Base-by-base conservation (phyloP, 2,329 filamentous ascomycete genomes). In the Aspergillus ochraceoroseus region DNA sequence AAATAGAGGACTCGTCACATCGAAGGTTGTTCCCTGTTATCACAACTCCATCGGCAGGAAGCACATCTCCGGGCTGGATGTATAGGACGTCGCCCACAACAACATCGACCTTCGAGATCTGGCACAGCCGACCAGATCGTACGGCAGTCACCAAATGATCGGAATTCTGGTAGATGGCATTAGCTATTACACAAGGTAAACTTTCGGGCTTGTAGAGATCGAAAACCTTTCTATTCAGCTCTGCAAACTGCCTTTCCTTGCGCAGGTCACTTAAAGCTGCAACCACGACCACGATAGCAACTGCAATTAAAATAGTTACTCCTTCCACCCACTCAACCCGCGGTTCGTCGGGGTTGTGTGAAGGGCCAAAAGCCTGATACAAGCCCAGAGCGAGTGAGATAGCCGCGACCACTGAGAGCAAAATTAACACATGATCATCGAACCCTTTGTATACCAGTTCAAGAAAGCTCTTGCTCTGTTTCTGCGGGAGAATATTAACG, bases 281-380 rank as follows among this genome's bases (percentile, higher is more conserved):
- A 11, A 85, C 83, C 18, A 82, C 60, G 2, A 87, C 80, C 28
- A 88, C 84, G 44, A 87, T 79, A n/a, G 79, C 53, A 42, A 87
- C 85, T 32, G 83, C 84, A n/a, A 81, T 74, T 31, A 86, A 80
- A 43, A 87, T 85, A 6, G 84, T 83, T 4, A 87, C 80, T 43
- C 83, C 83, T 62, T 88, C 84, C 7, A 87, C 79, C 84, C 84
- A 88, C 58, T 87, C 80, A 5, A 85, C 78, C 29, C 73, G 73
- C n/a, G n/a, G n/a, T n/a, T n/a, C n/a, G n/a, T n/a, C n/a, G n/a
- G n/a, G n/a, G n/a, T n/a, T n/a, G 26, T 55, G 56, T 5, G 44
- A 41, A 7, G 52, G 48, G 1, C 52, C 52, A 22, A 64, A 54
- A 2, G 61, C 58, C 32, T 64, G 57, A 55, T 85, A 86, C 1